Evolutionary conservation across 441 rosid genomes (phyloP).

Genomic region (Brassica hybrid): DNA sequence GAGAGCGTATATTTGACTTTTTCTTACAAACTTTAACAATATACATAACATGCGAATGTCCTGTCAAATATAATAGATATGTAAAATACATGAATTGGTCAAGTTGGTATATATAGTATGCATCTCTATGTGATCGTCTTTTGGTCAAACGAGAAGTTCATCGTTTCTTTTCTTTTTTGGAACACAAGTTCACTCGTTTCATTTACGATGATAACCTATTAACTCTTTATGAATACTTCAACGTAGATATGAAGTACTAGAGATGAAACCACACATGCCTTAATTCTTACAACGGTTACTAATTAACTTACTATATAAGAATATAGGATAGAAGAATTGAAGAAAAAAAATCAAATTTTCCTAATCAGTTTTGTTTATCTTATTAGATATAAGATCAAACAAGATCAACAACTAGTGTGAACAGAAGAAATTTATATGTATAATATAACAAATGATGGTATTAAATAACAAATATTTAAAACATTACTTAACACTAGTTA

Average conservation of each 20-base stretch:
- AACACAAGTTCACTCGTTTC: neutral
- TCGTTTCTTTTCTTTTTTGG: neutral
- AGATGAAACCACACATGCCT: neutral
- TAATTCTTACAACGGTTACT: constrained; percentile 9
- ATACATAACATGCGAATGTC: constrained; percentile 28
- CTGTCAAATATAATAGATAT: constrained; percentile 2
- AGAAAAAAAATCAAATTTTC: neutral
- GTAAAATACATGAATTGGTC: neutral
- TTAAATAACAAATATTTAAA: neutral
- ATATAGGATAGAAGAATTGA: neutral
- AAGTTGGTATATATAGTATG: constrained; percentile 22
- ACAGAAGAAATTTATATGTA: neutral
- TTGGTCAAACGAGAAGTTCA: constrained; percentile 20
- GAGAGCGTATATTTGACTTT: constrained; percentile 38
- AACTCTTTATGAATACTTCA: neutral
- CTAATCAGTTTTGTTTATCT: neutral
- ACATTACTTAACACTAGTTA: neutral
- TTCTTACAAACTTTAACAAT: constrained; percentile 8
- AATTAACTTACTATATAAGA: neutral
- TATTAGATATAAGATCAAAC: neutral
- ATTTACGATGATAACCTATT: neutral
- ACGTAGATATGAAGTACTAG: neutral
- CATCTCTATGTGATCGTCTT: constrained; percentile 22
- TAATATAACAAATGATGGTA: neutral
- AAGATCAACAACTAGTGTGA: neutral